A percentile compares a stretch with the other conserved stretches of the same genome.
Evolutionary conservation across 768 basidiomycete species (phyloP).

Genomic region (Auricularia cornea): DNA sequence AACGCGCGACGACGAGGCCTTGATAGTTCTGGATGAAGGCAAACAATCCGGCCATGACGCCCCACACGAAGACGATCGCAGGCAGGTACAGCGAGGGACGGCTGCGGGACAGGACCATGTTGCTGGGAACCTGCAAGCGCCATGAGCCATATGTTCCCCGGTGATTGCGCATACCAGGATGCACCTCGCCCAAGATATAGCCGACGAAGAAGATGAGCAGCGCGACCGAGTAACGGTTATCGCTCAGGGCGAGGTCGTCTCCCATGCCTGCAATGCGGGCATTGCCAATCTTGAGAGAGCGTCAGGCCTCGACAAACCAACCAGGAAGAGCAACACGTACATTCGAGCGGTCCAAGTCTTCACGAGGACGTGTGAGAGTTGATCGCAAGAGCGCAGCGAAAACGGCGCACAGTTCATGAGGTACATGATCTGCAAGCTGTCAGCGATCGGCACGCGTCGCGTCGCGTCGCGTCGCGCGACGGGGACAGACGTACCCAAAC

Average conservation of each 20-base stretch:
- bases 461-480: background rate
- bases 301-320: too few relatives aligned
- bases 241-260: background rate
- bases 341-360: background rate
- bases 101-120: background rate
- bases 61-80: background rate
- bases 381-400: background rate
- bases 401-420: background rate
- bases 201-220: conserved; percentile 1
- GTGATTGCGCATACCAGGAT: background rate
- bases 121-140: background rate
- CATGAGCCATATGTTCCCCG: background rate
- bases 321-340: too few relatives aligned
- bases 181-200: background rate
- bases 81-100: background rate
- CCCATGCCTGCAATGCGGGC: background rate
- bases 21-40: background rate
- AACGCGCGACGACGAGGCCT: background rate
- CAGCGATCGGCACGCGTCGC: too few relatives aligned
- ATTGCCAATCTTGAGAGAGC: background rate
- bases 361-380: background rate
- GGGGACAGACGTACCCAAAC: background rate
- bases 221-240: background rate
- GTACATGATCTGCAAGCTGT: background rate
- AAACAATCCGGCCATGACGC: background rate